Evolutionary conservation across 2,329 filamentous ascomycete genomes (phyloP).

Genomic region (Calonectria ilicicola): DNA sequence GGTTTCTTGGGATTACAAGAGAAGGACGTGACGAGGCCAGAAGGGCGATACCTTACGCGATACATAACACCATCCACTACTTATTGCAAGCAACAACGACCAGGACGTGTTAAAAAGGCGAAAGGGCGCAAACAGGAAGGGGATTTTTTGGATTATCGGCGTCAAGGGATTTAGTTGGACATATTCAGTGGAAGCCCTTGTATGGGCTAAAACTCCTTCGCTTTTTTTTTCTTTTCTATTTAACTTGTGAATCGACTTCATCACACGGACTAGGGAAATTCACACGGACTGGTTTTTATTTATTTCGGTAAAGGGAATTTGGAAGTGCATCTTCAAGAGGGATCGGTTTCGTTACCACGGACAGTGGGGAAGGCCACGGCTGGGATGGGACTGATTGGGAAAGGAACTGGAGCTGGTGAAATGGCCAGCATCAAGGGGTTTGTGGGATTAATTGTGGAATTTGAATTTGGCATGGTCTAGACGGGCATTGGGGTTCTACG

Average conservation of each 20-base stretch:
- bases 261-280: constrained; percentile 15
- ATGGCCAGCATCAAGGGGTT: not conserved
- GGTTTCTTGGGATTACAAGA: not conserved
- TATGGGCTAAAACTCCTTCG: constrained; percentile 10
- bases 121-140: constrained; percentile 31
- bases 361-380: constrained; percentile 5
- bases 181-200: constrained; percentile 15
- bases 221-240: constrained; percentile 12
- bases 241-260: constrained; percentile 17
- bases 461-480: constrained; percentile 25
- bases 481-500: constrained; percentile 17
- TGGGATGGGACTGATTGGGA: constrained; percentile 5
- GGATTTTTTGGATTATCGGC: constrained; percentile 33
- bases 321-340: constrained; percentile 32
- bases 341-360: constrained; percentile 32
- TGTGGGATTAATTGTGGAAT: constrained; percentile 29
- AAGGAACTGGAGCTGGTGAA: not conserved
- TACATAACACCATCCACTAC: constrained; percentile 21
- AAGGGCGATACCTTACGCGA: constrained; percentile 14
- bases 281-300: constrained; percentile 8
- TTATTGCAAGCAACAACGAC: constrained; percentile 28
- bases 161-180: constrained; percentile 33
- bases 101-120: constrained; percentile 27
- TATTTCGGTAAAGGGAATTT: constrained; percentile 17
- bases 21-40: not conserved